Evolutionary conservation across 2,329 filamentous ascomycete species (phyloP).

Genomic region (Pseudofabraea citricarpa): DNA sequence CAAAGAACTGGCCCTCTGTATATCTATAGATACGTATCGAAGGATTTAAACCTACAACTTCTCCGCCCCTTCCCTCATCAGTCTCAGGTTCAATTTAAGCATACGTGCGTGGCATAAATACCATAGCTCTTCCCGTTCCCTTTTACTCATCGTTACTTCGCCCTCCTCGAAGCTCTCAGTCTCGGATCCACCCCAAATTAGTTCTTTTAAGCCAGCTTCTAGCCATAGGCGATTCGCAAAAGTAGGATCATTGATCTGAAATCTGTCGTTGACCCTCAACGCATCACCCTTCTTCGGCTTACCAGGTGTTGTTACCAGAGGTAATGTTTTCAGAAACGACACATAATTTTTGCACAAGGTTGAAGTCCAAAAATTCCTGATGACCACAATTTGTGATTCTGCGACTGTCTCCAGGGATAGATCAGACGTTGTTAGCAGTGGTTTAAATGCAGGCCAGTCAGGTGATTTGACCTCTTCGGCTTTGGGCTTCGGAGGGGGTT

Average conservation of each 20-base stretch:
- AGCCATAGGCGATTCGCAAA: slow-evolving; percentile 78
- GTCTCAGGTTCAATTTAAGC: slow-evolving; percentile 15
- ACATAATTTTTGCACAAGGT: slow-evolving; percentile 60
- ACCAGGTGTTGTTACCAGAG: slow-evolving; percentile 58
- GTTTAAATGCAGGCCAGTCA: slow-evolving; percentile 58
- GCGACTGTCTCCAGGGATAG: slow-evolving; percentile 49
- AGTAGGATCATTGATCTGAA: slow-evolving; percentile 68
- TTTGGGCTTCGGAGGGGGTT: slow-evolving; percentile 7
- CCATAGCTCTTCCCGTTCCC: slow-evolving; percentile 25
- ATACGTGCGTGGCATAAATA: slow-evolving; percentile 7
- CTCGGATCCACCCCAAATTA: slow-evolving; percentile 20
- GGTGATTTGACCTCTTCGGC: slow-evolving; percentile 27
- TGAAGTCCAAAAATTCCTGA: slow-evolving; percentile 57
- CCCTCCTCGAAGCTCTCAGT: slow-evolving; percentile 12
- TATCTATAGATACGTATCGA: slow-evolving; percentile 92
- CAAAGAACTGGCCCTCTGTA: slow-evolving; percentile 81
- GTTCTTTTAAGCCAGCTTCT: slow-evolving; percentile 65
- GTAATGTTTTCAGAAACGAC: slow-evolving; percentile 53
- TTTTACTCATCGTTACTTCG: slow-evolving; percentile 21
- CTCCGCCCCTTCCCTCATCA: slow-evolving; percentile 64
- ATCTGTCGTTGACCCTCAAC: slow-evolving; percentile 82
- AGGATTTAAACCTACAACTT: slow-evolving; percentile 77
- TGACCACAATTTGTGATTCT: slow-evolving; percentile 57
- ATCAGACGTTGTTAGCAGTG: slow-evolving; percentile 48
- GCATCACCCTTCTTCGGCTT: slow-evolving; percentile 64